A percentile compares a stretch with the other conserved stretches of the same genome.
Conservation (phyloP, 2,329 filamentous ascomycete genomes). For the Xylaria sp. region DNA sequence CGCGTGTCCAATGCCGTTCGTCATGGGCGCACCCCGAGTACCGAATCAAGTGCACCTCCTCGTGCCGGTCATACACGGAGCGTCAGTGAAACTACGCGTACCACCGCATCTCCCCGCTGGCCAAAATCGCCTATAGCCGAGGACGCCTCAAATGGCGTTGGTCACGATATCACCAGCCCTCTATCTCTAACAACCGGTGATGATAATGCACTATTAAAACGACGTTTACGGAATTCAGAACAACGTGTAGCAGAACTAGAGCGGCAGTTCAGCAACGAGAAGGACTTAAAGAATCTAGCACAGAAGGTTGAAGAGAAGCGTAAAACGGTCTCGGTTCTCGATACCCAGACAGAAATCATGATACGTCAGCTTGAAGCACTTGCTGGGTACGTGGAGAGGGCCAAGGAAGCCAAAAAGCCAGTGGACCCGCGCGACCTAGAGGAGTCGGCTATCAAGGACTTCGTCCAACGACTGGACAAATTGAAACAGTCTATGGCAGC, state of each 20-base stretch:
- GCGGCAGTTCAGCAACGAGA: conserved; percentile 75
- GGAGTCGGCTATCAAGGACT: conserved; percentile 89
- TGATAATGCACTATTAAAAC: conserved; percentile 75
- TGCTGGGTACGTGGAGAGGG: conserved; percentile 86
- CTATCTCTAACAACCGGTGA: conserved; percentile 70
- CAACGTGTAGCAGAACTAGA: conserved; percentile 88
- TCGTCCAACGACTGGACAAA: conserved; percentile 78
- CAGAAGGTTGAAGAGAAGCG: conserved; percentile 91
- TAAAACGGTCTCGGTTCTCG: conserved; percentile 92
- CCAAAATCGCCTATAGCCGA: conserved; percentile 73
- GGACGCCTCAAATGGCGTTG: conserved; percentile 59
- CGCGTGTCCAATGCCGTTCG: conserved; percentile 93
- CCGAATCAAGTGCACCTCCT: conserved; percentile 63
- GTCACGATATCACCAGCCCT: conserved; percentile 77
- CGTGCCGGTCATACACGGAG: conserved; percentile 67
- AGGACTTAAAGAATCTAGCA: conserved; percentile 79
- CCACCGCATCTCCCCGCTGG: conserved; percentile 74
- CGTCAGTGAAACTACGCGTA: conserved; percentile 74
- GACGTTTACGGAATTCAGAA: conserved; percentile 83
- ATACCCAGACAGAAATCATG: conserved; percentile 95
- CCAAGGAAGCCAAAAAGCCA: conserved; percentile 83
- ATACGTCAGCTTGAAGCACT: conserved; percentile 91
- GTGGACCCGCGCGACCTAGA: conserved; percentile 86
- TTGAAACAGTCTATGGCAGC: conserved; percentile 69
- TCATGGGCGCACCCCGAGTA: conserved; percentile 89